Evolutionary conservation across 2,329 filamentous ascomycete species (phyloP).

Genomic region (Xylaria sp.): DNA sequence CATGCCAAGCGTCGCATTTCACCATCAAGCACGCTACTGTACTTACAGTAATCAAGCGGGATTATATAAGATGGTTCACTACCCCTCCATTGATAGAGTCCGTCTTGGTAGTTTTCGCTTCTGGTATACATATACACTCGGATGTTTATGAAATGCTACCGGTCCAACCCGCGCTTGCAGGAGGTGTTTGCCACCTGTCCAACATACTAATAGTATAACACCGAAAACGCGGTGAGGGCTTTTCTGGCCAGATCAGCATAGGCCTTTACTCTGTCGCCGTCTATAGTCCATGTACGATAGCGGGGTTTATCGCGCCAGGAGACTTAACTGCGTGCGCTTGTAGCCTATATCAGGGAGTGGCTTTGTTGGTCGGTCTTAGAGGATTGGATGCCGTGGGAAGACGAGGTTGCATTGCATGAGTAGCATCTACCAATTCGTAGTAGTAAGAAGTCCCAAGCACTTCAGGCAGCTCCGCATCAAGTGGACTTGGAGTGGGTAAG

Average conservation of each 20-base stretch:
- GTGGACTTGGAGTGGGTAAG: neutral
- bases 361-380: neutral
- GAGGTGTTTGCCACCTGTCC: neutral
- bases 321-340: neutral
- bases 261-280: neutral
- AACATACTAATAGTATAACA: neutral
- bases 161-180: neutral
- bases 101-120: neutral
- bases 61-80: conserved; percentile 26
- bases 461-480: conserved; percentile 3
- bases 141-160: neutral
- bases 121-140: neutral
- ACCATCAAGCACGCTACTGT: neutral
- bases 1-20: conserved; percentile 1
- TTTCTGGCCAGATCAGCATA: neutral
- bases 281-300: conserved; percentile 7
- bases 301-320: conserved; percentile 5
- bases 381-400: neutral
- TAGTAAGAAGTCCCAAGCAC: neutral
- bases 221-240: neutral
- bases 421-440: neutral
- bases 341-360: neutral
- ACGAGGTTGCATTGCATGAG: conserved; percentile 17
- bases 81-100: conserved; percentile 8
- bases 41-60: conserved; percentile 26